These are phyloP conservation scores for Yamadazyma epiphylla DNA, from an alignment of 1,139 yeast species.

Conservation along the genomic window DNA sequence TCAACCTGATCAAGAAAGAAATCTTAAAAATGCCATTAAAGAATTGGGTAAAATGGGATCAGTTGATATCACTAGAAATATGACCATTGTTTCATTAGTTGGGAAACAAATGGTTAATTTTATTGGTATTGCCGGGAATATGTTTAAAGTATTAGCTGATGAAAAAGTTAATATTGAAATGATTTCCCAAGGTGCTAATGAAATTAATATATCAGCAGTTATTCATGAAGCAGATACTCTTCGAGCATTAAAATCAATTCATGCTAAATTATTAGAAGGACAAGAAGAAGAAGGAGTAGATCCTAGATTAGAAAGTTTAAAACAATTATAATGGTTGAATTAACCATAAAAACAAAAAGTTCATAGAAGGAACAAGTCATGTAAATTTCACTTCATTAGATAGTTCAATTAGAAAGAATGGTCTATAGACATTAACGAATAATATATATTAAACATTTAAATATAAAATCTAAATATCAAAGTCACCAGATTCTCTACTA, in stretches of 20 bases:
- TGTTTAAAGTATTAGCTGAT: constrained; percentile 93
- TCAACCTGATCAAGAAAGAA: constrained; percentile 55
- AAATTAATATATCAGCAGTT: constrained; percentile 93
- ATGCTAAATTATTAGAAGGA: constrained; percentile 66
- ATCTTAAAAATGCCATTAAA: constrained; percentile 63
- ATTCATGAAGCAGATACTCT: constrained; percentile 79
- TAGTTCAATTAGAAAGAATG: too few relatives aligned
- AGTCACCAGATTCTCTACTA: constrained; percentile 40
- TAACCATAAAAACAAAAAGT: constrained; percentile 1
- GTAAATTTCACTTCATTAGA: too few relatives aligned
- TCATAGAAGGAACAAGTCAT: neutral
- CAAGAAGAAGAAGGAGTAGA: constrained; percentile 21
- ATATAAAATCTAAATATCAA: constrained; percentile 29
- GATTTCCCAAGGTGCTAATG: constrained; percentile 98
- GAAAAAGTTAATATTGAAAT: constrained; percentile 92
- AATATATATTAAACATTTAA: too few relatives aligned
- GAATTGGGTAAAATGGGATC: constrained; percentile 80
- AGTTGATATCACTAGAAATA: constrained; percentile 80
- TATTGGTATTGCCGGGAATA: constrained; percentile 95
- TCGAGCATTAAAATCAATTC: constrained; percentile 83
- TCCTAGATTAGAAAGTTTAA: constrained; percentile 34
- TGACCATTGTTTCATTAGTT: constrained; percentile 90
- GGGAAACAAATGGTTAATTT: constrained; percentile 97
- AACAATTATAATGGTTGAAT: constrained; percentile 9
- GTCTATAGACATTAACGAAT: too few relatives aligned